phyloP scores from a whole-genome alignment of 2,329 filamentous ascomycete genomes.

The Cladophialophora bantiana region DNA sequence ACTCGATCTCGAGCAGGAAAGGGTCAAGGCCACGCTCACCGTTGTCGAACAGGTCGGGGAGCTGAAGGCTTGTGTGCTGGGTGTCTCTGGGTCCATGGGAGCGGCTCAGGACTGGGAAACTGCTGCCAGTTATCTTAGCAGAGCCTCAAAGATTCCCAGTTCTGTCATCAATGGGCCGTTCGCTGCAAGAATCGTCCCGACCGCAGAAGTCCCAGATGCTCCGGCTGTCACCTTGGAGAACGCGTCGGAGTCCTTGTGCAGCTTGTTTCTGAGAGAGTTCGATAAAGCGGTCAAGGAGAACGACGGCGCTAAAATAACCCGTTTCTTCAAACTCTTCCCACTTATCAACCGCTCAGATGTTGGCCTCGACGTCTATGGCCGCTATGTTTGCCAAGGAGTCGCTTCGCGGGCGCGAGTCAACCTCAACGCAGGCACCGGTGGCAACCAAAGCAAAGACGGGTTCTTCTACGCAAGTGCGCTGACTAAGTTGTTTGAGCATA shows the following conservation, averaged over 20 bases:
- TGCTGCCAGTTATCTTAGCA: conserved; percentile 84
- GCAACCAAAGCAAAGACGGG: conserved; percentile 70
- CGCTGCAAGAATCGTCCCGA: conserved; percentile 90
- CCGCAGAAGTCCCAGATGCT: conserved; percentile 90
- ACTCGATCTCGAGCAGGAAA: conserved; percentile 87
- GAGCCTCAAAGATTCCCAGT: conserved; percentile 80
- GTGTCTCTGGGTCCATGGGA: conserved; percentile 94
- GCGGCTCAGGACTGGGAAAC: conserved; percentile 99
- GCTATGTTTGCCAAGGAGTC: conserved; percentile 95
- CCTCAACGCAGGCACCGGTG: conserved; percentile 71
- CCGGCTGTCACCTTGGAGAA: conserved; percentile 85
- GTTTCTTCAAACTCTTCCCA: conserved; percentile 98
- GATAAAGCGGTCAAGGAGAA: conserved; percentile 86
- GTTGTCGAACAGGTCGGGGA: conserved; percentile 97
- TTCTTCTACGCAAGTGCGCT: conserved; percentile 92
- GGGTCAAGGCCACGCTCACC: conserved; percentile 86
- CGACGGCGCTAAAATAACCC: conserved; percentile 87
- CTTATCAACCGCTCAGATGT: conserved; percentile 88
- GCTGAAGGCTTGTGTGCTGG: conserved; percentile 94
- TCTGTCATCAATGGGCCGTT: conserved; percentile 84
- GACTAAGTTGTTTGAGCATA: conserved; percentile 94
- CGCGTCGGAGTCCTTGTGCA: conserved; percentile 87
- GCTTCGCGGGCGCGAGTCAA: conserved; percentile 81
- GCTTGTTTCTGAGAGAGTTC: conserved; percentile 90
- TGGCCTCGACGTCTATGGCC: conserved; percentile 91